Evolutionary conservation across 140 eudicot species (phyloP), one percentile per base, ranked within the genome.

Genomic region (Anethum foeniculum): DNA sequence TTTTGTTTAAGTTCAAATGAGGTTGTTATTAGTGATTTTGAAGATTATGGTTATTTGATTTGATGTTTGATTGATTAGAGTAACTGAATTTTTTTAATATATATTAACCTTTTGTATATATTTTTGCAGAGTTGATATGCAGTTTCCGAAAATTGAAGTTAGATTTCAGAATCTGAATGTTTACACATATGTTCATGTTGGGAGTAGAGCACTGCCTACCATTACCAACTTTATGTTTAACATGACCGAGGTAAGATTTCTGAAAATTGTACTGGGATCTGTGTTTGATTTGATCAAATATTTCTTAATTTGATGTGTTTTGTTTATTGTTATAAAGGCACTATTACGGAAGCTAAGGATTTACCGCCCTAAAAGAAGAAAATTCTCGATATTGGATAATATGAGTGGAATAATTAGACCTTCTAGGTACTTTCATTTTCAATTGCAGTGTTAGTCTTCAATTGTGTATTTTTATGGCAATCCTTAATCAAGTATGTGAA

Each of bases 161-260:
- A 85, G 99, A 82, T 95, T 89, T 88, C 92, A 92, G 89, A 88
- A 90, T 81, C 84, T 95, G 80, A 86, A 84, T 39, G 96, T 92
- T 43, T 94, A 92, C 85, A 85, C 99, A 48, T 89, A 58, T 71
- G 93, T 89, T 58, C 97, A 92, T 87, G 92, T 91, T 74, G 99
- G 99, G 64, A 90, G 93, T 85, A 87, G 99, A 89, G 99, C 99
- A 71, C 85, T 95, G 92, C 99, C 99, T 74, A 95, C 99, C 21
- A 92, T 95, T 81, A 87, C 97, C 79, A 95, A 95, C 85, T 95
- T 89, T 80, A 82, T 95, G 47, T 90, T 89, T 82, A 95, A 95
- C 92, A 92, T 92, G 97, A 86, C 93, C 25, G 99, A 95, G 97
- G 98, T 94, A 85, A 32, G 75, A 6, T 23, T 56, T 38, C 14